Conservation (phyloP, 1,284 basidiomycete genomes). For the Trichosporon sp. region DNA sequence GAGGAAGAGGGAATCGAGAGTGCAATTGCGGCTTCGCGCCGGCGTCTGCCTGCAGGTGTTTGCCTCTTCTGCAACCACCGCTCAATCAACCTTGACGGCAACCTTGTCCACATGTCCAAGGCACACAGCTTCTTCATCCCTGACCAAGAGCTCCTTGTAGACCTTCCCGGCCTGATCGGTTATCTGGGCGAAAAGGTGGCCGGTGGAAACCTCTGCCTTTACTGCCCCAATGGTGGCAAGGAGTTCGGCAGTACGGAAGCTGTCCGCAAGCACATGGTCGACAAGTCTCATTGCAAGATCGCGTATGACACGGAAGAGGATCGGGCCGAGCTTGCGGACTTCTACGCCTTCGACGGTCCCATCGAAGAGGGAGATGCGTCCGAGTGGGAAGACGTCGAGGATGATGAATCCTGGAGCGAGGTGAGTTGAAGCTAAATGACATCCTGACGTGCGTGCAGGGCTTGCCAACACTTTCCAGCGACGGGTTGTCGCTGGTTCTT, state of each 20-base stretch:
- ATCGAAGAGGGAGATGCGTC: constrained; percentile 63
- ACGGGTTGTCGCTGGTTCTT: constrained; percentile 80
- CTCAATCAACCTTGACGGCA: constrained; percentile 60
- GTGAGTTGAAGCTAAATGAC: constrained; percentile 25
- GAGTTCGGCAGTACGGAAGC: constrained; percentile 78
- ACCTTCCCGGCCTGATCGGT: constrained; percentile 71
- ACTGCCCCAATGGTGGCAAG: constrained; percentile 69
- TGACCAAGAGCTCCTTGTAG: constrained; percentile 83
- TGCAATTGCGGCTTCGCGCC: constrained; percentile 69
- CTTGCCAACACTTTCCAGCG: constrained; percentile 44
- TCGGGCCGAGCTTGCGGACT: constrained; percentile 83
- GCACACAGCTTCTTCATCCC: constrained; percentile 95
- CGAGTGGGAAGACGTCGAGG: constrained; percentile 48
- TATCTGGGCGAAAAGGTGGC: constrained; percentile 93
- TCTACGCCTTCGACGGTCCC: constrained; percentile 81
- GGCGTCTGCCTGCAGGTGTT: constrained; percentile 57
- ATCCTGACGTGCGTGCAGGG: neutral
- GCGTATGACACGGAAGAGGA: constrained; percentile 80
- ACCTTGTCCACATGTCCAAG: constrained; percentile 80
- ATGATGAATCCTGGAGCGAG: constrained; percentile 30
- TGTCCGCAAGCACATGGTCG: constrained; percentile 86
- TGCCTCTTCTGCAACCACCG: constrained; percentile 81
- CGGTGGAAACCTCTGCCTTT: constrained; percentile 88
- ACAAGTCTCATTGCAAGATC: constrained; percentile 94
- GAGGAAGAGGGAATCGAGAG: constrained; percentile 61